Percentiles rank a stretch among this genome's conserved stretches.
Evolutionary conservation across 768 basidiomycete species (phyloP).

Genomic region (Termitomyces sp.): DNA sequence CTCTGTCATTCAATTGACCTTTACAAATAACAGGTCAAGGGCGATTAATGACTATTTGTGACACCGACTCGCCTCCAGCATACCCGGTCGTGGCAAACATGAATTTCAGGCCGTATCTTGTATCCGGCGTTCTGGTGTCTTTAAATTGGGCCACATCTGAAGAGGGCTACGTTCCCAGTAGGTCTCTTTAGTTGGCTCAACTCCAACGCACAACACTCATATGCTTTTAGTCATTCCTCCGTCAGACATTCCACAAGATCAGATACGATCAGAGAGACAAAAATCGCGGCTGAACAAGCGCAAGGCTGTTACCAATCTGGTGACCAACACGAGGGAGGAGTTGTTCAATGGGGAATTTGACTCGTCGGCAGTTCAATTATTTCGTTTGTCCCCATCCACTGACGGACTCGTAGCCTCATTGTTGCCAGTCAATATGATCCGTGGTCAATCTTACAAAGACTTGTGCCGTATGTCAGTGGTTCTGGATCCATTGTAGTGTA

Average conservation of each 20-base stretch:
- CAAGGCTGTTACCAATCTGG: constrained; percentile 58
- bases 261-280: constrained; percentile 70
- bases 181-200: constrained; percentile 12
- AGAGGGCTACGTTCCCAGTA: constrained; percentile 69
- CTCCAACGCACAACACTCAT: constrained; percentile 5
- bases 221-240: constrained; percentile 49
- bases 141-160: constrained; percentile 92
- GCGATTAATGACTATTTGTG: constrained; percentile 77
- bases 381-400: not conserved
- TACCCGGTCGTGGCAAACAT: constrained; percentile 80
- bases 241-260: constrained; percentile 51
- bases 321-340: constrained; percentile 69
- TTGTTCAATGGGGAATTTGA: constrained; percentile 88
- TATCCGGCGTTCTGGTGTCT: constrained; percentile 54
- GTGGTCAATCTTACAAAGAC: constrained; percentile 67
- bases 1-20: not conserved
- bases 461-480: constrained; percentile 77
- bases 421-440: constrained; percentile 86
- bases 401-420: constrained; percentile 50
- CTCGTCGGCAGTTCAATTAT: constrained; percentile 44
- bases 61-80: constrained; percentile 89
- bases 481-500: constrained; percentile 87
- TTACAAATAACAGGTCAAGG: constrained; percentile 57
- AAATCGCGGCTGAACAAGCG: constrained; percentile 72
- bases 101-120: constrained; percentile 69